Base-by-base conservation (phyloP, 495 filamentous ascomycete species). In the Penicillium lividum region DNA sequence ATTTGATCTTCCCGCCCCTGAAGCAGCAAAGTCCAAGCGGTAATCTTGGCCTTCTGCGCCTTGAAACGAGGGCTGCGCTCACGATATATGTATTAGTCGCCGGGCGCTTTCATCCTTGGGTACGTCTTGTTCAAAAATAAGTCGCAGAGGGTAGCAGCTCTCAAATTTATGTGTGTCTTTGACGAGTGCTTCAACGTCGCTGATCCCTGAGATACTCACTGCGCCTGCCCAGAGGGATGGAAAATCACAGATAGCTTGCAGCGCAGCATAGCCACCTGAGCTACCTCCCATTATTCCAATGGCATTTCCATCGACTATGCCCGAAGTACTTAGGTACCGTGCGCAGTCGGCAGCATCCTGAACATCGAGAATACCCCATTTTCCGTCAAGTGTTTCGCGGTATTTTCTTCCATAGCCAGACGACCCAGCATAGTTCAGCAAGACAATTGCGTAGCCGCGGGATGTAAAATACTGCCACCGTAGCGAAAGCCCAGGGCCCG, bases 101-200 rank as follows among this genome's bases (percentile, higher is more conserved):
- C 74, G 42, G 67, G 68, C 6, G 68, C 60, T 5, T 57, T 57
- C 18, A 61, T 56, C 30, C 49, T 56, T 1, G 51, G 43, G 44
- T 11, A 46, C 44, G 8, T 46, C 22, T 27, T 28, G 3, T 65
- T 54, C 34, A 69, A 69, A 8, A 74, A 25, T 34, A 79, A 66
- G 11, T 42, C 58, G 13, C 18, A 68, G 62, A n/a, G 74, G 52
- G 55, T 81, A 80, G 31, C 68, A 62, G 15, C 64, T 68, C 67
- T 81, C 79, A 51, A 80, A 72, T 62, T 81, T 81, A 50, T 80
- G 79, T 6, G 76, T 80, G 42, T 67, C 65, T 29, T 60, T 68
- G 13, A 51, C 60, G 16, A 79, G 60, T 6, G 57, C 54, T 47
- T 60, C 59, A 22, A 79, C 38, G 40, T 77, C 73, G 56, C 65